Evolutionary conservation across 2,329 filamentous ascomycete genomes (phyloP).

Genomic region (Fusarium sp.): DNA sequence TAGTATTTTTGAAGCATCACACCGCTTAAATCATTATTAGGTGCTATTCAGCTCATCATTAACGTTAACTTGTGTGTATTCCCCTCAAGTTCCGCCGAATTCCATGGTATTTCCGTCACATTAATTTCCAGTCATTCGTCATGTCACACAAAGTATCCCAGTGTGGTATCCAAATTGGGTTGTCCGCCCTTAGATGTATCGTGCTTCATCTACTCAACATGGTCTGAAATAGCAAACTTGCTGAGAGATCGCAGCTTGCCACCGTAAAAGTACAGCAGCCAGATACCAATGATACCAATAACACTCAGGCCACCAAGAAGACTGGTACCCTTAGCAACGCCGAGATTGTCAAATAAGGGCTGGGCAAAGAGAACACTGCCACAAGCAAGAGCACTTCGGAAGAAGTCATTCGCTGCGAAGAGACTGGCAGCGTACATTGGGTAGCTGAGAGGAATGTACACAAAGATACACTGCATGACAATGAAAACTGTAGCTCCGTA

Average conservation of each 20-base stretch:
- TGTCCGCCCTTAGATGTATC: too few relatives aligned
- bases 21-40: slow-evolving; percentile 13
- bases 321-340: slow-evolving; percentile 67
- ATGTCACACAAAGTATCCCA: background rate
- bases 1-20: background rate
- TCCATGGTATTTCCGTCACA: slow-evolving; percentile 26
- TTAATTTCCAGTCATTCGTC: background rate
- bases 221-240: slow-evolving; percentile 63
- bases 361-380: slow-evolving; percentile 70
- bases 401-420: slow-evolving; percentile 72
- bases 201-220: slow-evolving; percentile 21
- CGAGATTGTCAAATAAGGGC: slow-evolving; percentile 69
- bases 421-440: slow-evolving; percentile 68
- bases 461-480: slow-evolving; percentile 70
- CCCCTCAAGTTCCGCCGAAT: background rate
- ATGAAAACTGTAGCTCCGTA: slow-evolving; percentile 65
- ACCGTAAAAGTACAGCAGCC: slow-evolving; percentile 68
- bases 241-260: slow-evolving; percentile 65
- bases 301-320: slow-evolving; percentile 67
- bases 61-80: background rate
- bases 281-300: slow-evolving; percentile 69
- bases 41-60: background rate
- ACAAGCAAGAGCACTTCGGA: slow-evolving; percentile 68
- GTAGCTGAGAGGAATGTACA: slow-evolving; percentile 68
- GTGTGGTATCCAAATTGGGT: background rate